phyloP scores from a whole-genome alignment of 2,329 filamentous ascomycete genomes.

The Aspergillus sp. region DNA sequence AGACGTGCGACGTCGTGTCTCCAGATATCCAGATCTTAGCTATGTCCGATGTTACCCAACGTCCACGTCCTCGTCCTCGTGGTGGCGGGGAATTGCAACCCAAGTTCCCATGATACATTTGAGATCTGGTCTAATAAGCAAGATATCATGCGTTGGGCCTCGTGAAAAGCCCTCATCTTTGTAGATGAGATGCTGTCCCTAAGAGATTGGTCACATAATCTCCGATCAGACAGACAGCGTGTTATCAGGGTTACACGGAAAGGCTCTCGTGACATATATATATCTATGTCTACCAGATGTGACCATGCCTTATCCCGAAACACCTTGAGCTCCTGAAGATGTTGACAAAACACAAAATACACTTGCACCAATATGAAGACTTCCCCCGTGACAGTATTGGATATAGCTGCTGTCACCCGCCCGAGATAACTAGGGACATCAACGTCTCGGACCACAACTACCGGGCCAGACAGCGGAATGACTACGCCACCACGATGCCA shows the following conservation, averaged over 20 bases:
- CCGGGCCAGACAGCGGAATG: constrained; percentile 14
- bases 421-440: constrained; percentile 4
- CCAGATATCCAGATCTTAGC: neutral
- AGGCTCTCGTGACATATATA: constrained; percentile 2
- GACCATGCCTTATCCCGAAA: too few relatives aligned
- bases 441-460: constrained; percentile 1
- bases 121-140: neutral
- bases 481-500: constrained; percentile 10
- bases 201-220: neutral
- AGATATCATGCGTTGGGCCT: constrained; percentile 6
- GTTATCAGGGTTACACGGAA: neutral
- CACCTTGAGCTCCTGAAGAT: too few relatives aligned
- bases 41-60: constrained; percentile 5
- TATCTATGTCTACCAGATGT: neutral
- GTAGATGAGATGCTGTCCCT: neutral
- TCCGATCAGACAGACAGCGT: neutral
- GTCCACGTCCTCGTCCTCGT: constrained; percentile 3
- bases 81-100: constrained; percentile 9
- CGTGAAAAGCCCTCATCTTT: neutral
- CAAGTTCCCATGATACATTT: constrained; percentile 10
- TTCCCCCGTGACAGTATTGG: neutral
- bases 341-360: too few relatives aligned
- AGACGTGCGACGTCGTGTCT: neutral
- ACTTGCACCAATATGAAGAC: too few relatives aligned
- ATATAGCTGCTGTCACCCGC: constrained; percentile 11